Conservation (phyloP, 345 rosid species). For the Citrus mangshanensis region DNA sequence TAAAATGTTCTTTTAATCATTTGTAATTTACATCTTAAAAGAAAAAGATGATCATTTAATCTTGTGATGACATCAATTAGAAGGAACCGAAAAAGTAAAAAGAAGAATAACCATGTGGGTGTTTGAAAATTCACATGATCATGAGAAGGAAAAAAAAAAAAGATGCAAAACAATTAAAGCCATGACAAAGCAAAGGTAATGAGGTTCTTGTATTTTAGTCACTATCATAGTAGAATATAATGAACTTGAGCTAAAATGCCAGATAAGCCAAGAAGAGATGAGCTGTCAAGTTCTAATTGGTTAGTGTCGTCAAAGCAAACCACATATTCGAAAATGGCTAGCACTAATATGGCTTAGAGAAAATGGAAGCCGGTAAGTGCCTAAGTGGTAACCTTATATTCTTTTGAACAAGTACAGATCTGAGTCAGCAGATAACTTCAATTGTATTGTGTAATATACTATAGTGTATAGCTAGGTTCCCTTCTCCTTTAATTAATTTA, state of each 20-base stretch:
- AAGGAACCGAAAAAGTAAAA: constrained; percentile 11
- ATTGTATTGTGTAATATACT: constrained; percentile 12
- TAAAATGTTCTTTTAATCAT: not conserved
- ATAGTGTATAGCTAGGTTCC: constrained; percentile 26
- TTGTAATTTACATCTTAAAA: not conserved
- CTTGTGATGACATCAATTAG: not conserved
- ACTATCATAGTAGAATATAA: constrained; percentile 24
- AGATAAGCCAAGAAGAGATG: constrained; percentile 21
- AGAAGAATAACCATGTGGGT: constrained; percentile 26
- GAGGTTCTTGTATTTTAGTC: constrained; percentile 19
- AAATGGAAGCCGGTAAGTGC: constrained; percentile 22
- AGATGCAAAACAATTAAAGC: not conserved
- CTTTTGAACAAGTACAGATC: constrained; percentile 34
- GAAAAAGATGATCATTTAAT: not conserved
- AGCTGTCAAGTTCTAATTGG: constrained; percentile 44
- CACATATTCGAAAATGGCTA: constrained; percentile 36
- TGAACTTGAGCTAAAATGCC: constrained; percentile 18
- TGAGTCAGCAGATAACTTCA: constrained; percentile 39
- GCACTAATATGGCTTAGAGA: constrained; percentile 36
- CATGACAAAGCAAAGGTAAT: constrained; percentile 17
- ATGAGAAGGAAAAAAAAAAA: not conserved
- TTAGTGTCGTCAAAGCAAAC: not conserved
- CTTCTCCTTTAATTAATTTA: not conserved
- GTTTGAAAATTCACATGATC: constrained; percentile 35
- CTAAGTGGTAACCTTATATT: constrained; percentile 15